phyloP scores from a whole-genome alignment of 495 filamentous ascomycete species.

The Penicillium diatomitis region DNA sequence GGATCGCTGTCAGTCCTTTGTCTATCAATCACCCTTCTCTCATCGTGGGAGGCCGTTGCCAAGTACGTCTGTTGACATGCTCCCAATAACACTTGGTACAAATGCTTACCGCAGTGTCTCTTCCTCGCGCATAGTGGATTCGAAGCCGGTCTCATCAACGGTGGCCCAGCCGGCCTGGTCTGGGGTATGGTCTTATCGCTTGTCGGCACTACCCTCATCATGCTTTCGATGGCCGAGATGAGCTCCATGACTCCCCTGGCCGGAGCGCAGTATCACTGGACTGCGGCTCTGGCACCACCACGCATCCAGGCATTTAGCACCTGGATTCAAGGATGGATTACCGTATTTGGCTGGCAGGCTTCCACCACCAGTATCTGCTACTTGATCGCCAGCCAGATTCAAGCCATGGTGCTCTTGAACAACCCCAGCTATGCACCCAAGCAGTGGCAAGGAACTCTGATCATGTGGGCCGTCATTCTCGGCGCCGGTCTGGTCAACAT shows the following conservation, averaged over 20 bases:
- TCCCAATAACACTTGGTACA: no score
- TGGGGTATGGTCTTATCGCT: constrained; percentile 22
- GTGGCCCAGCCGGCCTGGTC: constrained; percentile 21
- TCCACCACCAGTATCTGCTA: constrained; percentile 24
- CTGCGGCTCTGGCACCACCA: constrained; percentile 15
- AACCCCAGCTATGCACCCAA: constrained; percentile 26
- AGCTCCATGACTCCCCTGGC: constrained; percentile 26
- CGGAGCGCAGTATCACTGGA: constrained; percentile 23
- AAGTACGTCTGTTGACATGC: constrained; percentile 2
- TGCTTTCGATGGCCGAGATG: constrained; percentile 26
- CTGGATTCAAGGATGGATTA: constrained; percentile 26
- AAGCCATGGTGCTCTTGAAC: constrained; percentile 36
- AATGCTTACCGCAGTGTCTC: no score
- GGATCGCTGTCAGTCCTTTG: constrained; percentile 20
- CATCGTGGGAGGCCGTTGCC: constrained; percentile 20
- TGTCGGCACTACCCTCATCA: constrained; percentile 16
- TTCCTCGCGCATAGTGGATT: constrained; percentile 3
- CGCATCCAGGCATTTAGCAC: constrained; percentile 12
- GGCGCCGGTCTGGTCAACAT: constrained; percentile 31
- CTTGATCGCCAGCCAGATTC: constrained; percentile 30
- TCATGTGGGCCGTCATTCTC: constrained; percentile 31
- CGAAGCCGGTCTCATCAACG: constrained; percentile 17
- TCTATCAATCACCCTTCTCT: constrained; percentile 19
- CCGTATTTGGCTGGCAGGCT: constrained; percentile 34
- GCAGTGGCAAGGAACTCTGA: constrained; percentile 38